Evolutionary conservation across 495 filamentous ascomycete genomes (phyloP), one percentile per base, ranked within the genome.

Genomic region (Neurospora sp.): DNA sequence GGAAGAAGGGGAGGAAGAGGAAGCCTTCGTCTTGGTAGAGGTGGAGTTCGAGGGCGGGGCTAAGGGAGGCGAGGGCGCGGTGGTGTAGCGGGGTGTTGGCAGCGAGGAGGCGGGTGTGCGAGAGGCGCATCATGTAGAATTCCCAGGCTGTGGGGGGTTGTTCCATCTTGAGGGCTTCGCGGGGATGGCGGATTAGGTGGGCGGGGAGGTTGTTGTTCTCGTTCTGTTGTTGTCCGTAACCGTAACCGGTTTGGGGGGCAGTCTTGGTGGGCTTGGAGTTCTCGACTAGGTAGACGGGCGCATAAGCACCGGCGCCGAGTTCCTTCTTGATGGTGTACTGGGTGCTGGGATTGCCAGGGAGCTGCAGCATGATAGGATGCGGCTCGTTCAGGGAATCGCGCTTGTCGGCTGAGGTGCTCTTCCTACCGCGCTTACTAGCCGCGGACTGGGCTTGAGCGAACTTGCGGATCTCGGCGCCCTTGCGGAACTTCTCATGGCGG

Each of bases 101-200:
- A 12, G 88, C 84, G 0, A 88, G 89, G 0, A 98, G 85, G 7
- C 96, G 92, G 1, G 88, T 84, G 70, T 94, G 90, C 3, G 93
- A 89, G 37, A 92, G 88, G 2, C 92, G 90, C 84, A 98, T 95
- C 82, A 99, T 96, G 81, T 97, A 92, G 80, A 98, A 99, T 78
- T 99, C 96, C 96, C 96, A 99, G 1, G 92, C 83, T 16, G 89
- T 90, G 0, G 94, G 93, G 5, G 94, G 94, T 40, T 84, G 77
- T 80, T 99, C 96, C 87, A 97, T 92, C 81, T 99, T 99, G 75
- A 99, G 84, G 2, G 96, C 96, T 81, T 97, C 93, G 23, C 94
- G 87, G 9, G 81, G 74, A 70, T 86, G 82, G 14, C 91, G 88
- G 18, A 76, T 78, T 39, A 77, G 76, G 8, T 82, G 81, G 2